Base-by-base conservation (phyloP, 139 green algal genomes). In the Asterochloris sp. region DNA sequence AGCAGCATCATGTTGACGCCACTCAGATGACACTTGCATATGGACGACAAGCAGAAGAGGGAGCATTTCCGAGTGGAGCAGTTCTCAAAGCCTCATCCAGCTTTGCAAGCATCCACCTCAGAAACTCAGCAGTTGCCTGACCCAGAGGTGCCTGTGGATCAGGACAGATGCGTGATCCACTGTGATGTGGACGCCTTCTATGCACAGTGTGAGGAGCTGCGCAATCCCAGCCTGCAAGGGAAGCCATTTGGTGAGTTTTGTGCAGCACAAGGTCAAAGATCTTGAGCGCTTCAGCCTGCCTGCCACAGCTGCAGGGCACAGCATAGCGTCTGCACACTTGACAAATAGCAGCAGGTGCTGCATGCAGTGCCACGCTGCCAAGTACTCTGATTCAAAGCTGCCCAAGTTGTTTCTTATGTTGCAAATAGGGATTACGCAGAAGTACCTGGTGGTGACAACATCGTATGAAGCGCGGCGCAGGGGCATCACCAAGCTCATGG, bases 401-500 rank as follows among this genome's bases (percentile, higher is more conserved):
- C 69, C 47, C 61, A 69, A 64, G n/a, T 13, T 4, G 66, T 11
- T 9, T 78, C 29, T 60, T 24, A 81, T 13, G 14, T 47, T 12
- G 66, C 27, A 6, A 29, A 47, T 78, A 80, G 89, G 80, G 10
- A 86, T 98, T 12, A 97, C 94, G 0, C 94, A 97, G 68, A 95
- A 96, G 84, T 92, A 89, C 63, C 81, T 95, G 12, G 74, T 94
- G 19, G 93, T 98, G 19, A 98, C 94, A 0, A 91, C 83, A 83
- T 98, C 98, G 86, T 98, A 98, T 62, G 62, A 80, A 6, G 94
- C 94, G 0, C 86, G 95, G 11, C 38, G 47, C 13, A 27, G 68
- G 23, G 94, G 94, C 9, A 93, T 98, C 13, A 89, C 83, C 74
- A 98, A 98, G 87, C 89, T 97, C 13, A 95, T 93, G 91, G 77